phyloP scores from a whole-genome alignment of 83 land plant species.

The Isoetes engelmannii region DNA sequence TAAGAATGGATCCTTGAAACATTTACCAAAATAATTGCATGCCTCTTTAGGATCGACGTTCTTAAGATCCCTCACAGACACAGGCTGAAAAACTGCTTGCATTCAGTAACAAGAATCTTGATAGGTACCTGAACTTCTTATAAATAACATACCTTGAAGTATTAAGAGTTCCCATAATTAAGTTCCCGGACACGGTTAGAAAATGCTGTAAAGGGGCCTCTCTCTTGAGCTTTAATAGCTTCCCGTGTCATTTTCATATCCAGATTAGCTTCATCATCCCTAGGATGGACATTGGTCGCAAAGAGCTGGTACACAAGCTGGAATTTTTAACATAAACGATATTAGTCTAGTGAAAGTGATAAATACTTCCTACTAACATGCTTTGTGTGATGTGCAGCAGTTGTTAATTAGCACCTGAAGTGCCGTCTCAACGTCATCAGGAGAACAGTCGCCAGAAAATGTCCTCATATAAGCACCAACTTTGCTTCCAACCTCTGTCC shows the following conservation, averaged over 20 bases:
- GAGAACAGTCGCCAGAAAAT: constrained; percentile 98
- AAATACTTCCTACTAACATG: background rate
- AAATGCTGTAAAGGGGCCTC: constrained; percentile 95
- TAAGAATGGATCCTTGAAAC: constrained; percentile 90
- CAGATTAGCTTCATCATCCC: constrained; percentile 82
- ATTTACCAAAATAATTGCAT: constrained; percentile 80
- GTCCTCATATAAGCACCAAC: constrained; percentile 91
- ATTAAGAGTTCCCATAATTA: constrained; percentile 93
- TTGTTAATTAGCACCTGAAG: constrained; percentile 53
- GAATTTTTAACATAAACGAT: background rate
- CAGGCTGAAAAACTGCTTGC: constrained; percentile 49
- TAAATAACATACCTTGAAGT: constrained; percentile 61
- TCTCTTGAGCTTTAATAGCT: constrained; percentile 87
- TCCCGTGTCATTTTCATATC: constrained; percentile 99
- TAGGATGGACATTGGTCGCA: constrained; percentile 65
- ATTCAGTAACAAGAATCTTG: background rate
- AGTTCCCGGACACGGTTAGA: constrained; percentile 87
- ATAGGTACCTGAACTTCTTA: background rate
- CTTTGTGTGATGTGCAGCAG: background rate
- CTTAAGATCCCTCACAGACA: constrained; percentile 59
- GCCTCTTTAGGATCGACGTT: constrained; percentile 79
- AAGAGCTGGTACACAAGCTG: constrained; percentile 97
- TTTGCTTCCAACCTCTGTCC: constrained; percentile 90
- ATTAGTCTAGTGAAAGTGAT: background rate
- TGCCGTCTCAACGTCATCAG: constrained; percentile 87